Evolutionary conservation across 371 early-diverging fungal genomes (phyloP).

Genomic region (Nematocida major): DNA sequence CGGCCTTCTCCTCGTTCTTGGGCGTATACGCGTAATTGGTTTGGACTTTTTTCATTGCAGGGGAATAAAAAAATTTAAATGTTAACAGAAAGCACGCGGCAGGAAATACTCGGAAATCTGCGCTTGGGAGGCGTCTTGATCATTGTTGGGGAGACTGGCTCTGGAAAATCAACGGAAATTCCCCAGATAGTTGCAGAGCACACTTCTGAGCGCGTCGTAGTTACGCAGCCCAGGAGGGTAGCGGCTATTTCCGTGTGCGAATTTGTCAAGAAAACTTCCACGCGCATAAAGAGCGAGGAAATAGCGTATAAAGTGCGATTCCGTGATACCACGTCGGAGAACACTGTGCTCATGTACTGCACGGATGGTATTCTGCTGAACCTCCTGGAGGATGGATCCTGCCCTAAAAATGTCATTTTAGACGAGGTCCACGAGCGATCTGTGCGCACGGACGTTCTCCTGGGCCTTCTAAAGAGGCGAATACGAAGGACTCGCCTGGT

Average conservation of each 20-base stretch:
- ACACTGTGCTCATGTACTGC: conserved; percentile 72
- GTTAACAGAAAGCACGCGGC: conserved; percentile 1
- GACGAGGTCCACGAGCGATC: conserved; percentile 65
- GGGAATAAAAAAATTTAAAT: conserved; percentile 32
- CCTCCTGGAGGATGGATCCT: conserved; percentile 4
- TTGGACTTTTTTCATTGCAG: conserved; percentile 39
- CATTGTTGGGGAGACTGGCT: conserved; percentile 65
- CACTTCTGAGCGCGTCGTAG: conserved; percentile 44
- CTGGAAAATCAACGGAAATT: conserved; percentile 65
- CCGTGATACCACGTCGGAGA: conserved; percentile 71
- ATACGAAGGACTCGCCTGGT: conserved; percentile 53
- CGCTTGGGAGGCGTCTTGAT: conserved; percentile 44
- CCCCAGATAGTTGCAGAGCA: conserved; percentile 52
- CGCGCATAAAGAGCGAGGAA: conserved; percentile 1
- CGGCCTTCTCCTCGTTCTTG: conserved; percentile 54
- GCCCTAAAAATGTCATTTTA: conserved; percentile 56
- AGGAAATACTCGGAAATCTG: conserved; percentile 46
- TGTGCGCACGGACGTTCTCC: conserved; percentile 61
- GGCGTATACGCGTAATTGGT: conserved; percentile 47
- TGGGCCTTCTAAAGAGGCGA: conserved; percentile 37
- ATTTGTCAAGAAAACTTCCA: conserved; percentile 17
- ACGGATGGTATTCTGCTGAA: conserved; percentile 65
- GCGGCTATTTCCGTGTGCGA: conserved; percentile 62
- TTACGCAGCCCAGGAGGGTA: conserved; percentile 65
- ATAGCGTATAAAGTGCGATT: conserved; percentile 65